phyloP scores from a whole-genome alignment of 805 yeast genomes.

The Wickerhamiella kazuoi region DNA sequence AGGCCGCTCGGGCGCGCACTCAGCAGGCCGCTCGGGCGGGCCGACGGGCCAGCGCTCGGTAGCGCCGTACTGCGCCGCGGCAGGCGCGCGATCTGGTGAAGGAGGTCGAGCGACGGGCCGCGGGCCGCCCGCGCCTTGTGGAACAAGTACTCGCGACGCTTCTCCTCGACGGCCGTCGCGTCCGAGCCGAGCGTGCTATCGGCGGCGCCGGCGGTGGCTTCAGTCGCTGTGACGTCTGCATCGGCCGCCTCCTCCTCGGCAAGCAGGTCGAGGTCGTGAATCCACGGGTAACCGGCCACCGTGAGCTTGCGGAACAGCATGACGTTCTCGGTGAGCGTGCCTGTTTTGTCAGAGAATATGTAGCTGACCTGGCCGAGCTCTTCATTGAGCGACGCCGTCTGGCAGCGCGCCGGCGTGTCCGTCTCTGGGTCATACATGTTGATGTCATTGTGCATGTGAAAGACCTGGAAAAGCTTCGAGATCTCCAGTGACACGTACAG shows the following conservation, averaged over 20 bases:
- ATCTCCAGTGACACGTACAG: slow-evolving; percentile 93
- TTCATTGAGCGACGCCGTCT: slow-evolving; percentile 88
- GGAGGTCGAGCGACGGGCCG: slow-evolving; percentile 8
- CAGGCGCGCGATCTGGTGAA: slow-evolving; percentile 12
- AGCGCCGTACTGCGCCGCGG: slow-evolving; percentile 14
- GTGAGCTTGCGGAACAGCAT: slow-evolving; percentile 86
- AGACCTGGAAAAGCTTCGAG: slow-evolving; percentile 72
- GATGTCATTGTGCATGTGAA: slow-evolving; percentile 70
- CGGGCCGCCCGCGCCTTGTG: slow-evolving; percentile 11
- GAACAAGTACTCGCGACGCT: slow-evolving; percentile 10
- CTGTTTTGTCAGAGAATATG: slow-evolving; percentile 90
- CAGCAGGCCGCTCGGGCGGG: not conserved
- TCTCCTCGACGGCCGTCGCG: not conserved
- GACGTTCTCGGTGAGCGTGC: slow-evolving; percentile 84
- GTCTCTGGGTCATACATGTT: slow-evolving; percentile 81
- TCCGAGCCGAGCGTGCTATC: slow-evolving; percentile 1
- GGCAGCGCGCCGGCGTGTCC: slow-evolving; percentile 84
- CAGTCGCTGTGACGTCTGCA: not conserved
- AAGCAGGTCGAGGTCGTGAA: slow-evolving; percentile 49
- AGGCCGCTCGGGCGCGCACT: not conserved
- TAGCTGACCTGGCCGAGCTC: slow-evolving; percentile 95
- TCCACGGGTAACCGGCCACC: slow-evolving; percentile 78
- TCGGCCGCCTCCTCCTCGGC: slow-evolving; percentile 15
- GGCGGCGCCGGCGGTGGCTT: not conserved
- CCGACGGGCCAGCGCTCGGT: not conserved